Conservation (phyloP, 371 early-diverging fungal species). For the Fennellomyces sp. region DNA sequence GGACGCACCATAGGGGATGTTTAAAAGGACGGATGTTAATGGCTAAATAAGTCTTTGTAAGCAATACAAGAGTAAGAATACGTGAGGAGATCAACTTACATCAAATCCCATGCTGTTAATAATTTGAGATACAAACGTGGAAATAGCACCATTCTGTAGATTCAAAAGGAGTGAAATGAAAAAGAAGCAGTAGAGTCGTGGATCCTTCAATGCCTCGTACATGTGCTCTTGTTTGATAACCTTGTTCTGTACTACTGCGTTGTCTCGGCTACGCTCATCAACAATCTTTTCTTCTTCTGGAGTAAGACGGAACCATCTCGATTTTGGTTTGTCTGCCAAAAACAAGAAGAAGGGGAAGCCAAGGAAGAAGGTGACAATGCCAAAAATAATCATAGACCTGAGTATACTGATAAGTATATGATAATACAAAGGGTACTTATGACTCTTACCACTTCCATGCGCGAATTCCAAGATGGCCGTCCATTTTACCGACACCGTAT, state of each 20-base stretch:
- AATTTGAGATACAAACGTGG: slow-evolving; percentile 34
- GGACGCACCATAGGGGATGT: slow-evolving; percentile 23
- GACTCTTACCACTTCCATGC: slow-evolving; percentile 47
- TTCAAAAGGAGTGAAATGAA: slow-evolving; percentile 30
- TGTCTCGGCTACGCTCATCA: slow-evolving; percentile 32
- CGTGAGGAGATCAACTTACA: slow-evolving; percentile 12
- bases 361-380: slow-evolving; percentile 22
- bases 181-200: slow-evolving; percentile 32
- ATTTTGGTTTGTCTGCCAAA: slow-evolving; percentile 37
- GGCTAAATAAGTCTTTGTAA: not conserved
- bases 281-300: slow-evolving; percentile 39
- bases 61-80: not conserved
- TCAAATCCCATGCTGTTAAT: slow-evolving; percentile 32
- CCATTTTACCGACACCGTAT: slow-evolving; percentile 11
- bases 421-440: slow-evolving; percentile 35
- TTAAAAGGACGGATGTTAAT: slow-evolving; percentile 14
- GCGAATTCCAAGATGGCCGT: slow-evolving; percentile 12
- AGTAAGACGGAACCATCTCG: slow-evolving; percentile 25
- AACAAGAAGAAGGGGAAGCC: slow-evolving; percentile 36
- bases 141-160: slow-evolving; percentile 40
- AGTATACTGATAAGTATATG: too few species aligned
- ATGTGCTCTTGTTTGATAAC: slow-evolving; percentile 31
- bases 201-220: slow-evolving; percentile 32
- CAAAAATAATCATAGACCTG: slow-evolving; percentile 45
- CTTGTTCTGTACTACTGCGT: slow-evolving; percentile 31